phyloP scores from a whole-genome alignment of 1,139 yeast genomes.

The Sugiyamaella pinicola region DNA sequence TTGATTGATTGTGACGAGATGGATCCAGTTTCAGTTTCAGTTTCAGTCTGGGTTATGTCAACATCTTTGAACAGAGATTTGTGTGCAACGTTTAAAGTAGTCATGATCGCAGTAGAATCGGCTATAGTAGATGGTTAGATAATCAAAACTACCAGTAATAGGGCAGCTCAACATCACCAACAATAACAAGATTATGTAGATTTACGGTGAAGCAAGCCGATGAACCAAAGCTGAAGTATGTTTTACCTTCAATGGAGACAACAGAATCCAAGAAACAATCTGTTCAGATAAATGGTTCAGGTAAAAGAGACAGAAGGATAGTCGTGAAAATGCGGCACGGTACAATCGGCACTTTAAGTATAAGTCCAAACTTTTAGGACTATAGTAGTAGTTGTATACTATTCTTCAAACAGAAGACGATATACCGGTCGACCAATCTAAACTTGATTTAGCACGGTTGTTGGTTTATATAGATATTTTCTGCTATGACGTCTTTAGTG shows the following conservation, averaged over 20 bases:
- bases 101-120: background rate
- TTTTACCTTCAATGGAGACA: too few relatives aligned
- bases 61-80: background rate
- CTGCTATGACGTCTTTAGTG: background rate
- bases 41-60: background rate
- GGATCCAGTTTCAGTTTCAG: conserved; percentile 10
- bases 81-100: background rate
- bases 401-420: background rate
- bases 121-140: too few relatives aligned
- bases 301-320: too few relatives aligned
- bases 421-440: background rate
- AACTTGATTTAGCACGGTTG: background rate
- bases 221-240: too few relatives aligned
- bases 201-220: too few relatives aligned
- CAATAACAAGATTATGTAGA: too few relatives aligned
- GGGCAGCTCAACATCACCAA: too few relatives aligned
- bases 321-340: too few relatives aligned
- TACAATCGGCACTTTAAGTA: background rate
- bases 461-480: background rate
- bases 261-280: too few relatives aligned
- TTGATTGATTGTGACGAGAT: conserved; percentile 9
- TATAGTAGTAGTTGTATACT: background rate
- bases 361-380: background rate
- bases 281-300: too few relatives aligned
- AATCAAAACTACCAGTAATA: too few relatives aligned